phyloP scores from a whole-genome alignment of 495 filamentous ascomycete genomes.

The Copromyces sp. region DNA sequence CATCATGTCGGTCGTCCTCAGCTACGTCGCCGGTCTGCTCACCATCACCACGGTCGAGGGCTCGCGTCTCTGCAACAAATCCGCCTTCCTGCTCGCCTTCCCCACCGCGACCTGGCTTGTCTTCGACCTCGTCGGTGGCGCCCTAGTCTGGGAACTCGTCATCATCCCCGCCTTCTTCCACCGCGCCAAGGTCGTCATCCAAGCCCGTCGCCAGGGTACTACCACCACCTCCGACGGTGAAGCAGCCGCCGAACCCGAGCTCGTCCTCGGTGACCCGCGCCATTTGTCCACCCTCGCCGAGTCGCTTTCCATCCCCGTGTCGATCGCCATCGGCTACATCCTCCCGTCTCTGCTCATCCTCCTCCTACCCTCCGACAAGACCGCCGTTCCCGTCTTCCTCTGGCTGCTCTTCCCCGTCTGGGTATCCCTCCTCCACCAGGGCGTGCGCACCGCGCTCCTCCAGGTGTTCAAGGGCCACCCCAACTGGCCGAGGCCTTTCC shows the following conservation, averaged over 20 bases:
- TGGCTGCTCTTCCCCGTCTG: slow-evolving; percentile 36
- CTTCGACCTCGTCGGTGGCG: slow-evolving; percentile 30
- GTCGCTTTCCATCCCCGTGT: slow-evolving; percentile 28
- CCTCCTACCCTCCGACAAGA: slow-evolving; percentile 48
- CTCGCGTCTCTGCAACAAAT: slow-evolving; percentile 27
- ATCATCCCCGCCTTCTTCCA: slow-evolving; percentile 33
- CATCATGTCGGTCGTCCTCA: slow-evolving; percentile 19
- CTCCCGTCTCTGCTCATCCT: slow-evolving; percentile 53
- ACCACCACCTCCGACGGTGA: neutral
- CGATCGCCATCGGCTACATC: slow-evolving; percentile 27
- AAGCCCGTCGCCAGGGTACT: slow-evolving; percentile 6
- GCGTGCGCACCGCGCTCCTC: slow-evolving; percentile 12
- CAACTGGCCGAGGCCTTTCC: slow-evolving; percentile 4
- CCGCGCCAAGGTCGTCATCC: slow-evolving; percentile 18
- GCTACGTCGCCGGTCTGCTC: slow-evolving; percentile 24
- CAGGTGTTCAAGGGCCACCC: slow-evolving; percentile 1
- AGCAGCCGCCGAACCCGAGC: slow-evolving; percentile 11
- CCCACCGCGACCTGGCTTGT: slow-evolving; percentile 29
- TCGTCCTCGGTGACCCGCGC: slow-evolving; percentile 19
- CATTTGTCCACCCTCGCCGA: slow-evolving; percentile 25
- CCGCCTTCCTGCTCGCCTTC: slow-evolving; percentile 21
- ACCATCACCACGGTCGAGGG: slow-evolving; percentile 29
- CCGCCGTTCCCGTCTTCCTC: slow-evolving; percentile 50
- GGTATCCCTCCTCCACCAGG: slow-evolving; percentile 23
- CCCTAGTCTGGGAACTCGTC: slow-evolving; percentile 31